phyloP scores from a whole-genome alignment of 768 basidiomycete species.

The Rhodotorula graminis region DNA sequence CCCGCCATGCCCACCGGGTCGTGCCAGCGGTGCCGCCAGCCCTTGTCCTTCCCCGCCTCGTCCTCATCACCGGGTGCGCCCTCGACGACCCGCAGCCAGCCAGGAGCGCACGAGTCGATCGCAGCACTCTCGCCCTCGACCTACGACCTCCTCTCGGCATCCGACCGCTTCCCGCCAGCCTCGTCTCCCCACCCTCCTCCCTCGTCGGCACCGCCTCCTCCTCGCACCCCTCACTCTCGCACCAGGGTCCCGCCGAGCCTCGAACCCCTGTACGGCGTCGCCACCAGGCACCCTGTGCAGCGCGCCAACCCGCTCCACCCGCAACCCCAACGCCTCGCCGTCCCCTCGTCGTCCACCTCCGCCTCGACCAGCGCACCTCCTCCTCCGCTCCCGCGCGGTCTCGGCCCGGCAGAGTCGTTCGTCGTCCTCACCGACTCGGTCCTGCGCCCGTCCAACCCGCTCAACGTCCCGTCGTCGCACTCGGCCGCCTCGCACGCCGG shows the following conservation, averaged over 20 bases:
- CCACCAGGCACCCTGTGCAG: not conserved
- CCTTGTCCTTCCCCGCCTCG: constrained; percentile 13
- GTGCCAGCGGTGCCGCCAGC: constrained; percentile 31
- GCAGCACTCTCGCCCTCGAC: constrained; percentile 77
- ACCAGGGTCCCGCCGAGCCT: constrained; percentile 34
- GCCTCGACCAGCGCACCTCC: not conserved
- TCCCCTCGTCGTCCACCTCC: not conserved
- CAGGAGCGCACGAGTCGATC: constrained; percentile 45
- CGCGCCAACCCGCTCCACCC: not conserved
- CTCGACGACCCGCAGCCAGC: constrained; percentile 67
- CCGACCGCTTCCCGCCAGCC: not conserved
- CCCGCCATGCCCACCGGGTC: not conserved
- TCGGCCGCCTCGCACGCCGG: constrained; percentile 51
- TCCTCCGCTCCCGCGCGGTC: not conserved
- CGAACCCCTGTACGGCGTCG: constrained; percentile 8
- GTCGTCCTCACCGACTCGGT: constrained; percentile 71
- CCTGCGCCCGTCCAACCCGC: constrained; percentile 7
- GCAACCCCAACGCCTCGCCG: not conserved
- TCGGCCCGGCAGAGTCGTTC: constrained; percentile 56
- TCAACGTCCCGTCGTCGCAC: constrained; percentile 40
- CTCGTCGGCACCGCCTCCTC: too few species aligned
- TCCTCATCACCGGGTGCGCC: too few species aligned
- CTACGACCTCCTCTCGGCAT: constrained; percentile 75
- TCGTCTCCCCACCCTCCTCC: too few species aligned
- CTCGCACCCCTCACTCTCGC: not conserved